Evolutionary conservation across 495 filamentous ascomycete genomes (phyloP).

Genomic region (Podospora australis): DNA sequence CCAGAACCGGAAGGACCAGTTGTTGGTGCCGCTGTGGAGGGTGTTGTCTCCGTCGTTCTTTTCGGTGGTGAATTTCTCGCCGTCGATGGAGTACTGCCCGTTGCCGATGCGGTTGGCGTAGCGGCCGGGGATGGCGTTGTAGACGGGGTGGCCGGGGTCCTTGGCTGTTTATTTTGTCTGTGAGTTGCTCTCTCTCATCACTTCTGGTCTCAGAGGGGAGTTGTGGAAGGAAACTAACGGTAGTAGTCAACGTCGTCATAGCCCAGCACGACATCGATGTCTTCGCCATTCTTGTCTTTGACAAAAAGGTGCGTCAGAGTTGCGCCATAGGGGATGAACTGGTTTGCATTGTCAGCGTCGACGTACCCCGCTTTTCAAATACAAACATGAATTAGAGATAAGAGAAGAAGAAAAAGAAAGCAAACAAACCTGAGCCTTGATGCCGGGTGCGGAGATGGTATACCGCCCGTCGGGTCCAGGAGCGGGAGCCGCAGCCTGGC

Average conservation of each 20-base stretch:
- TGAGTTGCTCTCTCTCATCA: too few relatives aligned
- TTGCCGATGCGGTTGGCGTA: conserved; percentile 54
- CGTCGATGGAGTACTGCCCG: conserved; percentile 46
- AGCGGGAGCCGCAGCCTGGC: neutral
- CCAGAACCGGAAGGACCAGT: conserved; percentile 51
- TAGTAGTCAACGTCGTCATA: conserved; percentile 47
- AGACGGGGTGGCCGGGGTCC: conserved; percentile 45
- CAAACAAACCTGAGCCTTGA: conserved; percentile 42
- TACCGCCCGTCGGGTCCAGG: conserved; percentile 38
- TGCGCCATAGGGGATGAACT: conserved; percentile 53
- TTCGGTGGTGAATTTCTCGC: conserved; percentile 41
- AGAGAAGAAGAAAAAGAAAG: neutral
- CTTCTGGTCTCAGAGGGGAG: too few relatives aligned
- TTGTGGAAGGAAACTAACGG: conserved; percentile 21
- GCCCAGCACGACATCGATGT: conserved; percentile 47
- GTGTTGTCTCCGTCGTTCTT: conserved; percentile 53
- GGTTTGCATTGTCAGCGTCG: neutral
- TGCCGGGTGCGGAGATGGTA: conserved; percentile 43
- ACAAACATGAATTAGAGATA: neutral
- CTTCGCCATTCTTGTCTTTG: conserved; percentile 48
- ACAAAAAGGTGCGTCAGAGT: conserved; percentile 53
- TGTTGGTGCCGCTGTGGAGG: conserved; percentile 54
- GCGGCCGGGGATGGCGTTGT: conserved; percentile 47
- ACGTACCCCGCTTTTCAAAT: neutral
- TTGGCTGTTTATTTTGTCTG: conserved; percentile 24